Evolutionary conservation across 179 eudicot species (phyloP), one percentile per base, ranked within the genome.

Genomic region (Gypsophila paniculata): DNA sequence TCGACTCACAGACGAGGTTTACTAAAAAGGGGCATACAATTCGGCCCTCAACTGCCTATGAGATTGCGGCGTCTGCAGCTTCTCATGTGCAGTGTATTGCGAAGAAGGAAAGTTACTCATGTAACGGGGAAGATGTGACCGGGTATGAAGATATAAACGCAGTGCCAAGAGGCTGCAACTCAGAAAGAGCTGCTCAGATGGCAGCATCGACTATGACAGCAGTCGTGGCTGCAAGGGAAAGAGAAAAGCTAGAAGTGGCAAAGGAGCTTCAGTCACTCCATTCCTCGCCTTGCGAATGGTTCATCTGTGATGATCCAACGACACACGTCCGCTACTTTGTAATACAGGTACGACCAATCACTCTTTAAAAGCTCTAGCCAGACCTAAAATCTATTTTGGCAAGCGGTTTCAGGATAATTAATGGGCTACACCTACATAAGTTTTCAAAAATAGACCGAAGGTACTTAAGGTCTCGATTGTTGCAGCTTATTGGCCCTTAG

Each of bases 61-160:
- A 89, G 76, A 88, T 91, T 17, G 99, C 96, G 0, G 96, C 87
- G 23, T 84, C 97, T 11, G 98, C 98, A 46, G 97, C 96, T 18
- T 82, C 90, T 57, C 89, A 82, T 65, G 84, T 88, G 54, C 89
- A 84, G 32, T 83, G 85, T n/a, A 74, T 54, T 11, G 83, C 90
- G 17, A 80, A 83, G 19, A 83, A 69, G 5, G 62, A 65, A 22
- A 69, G 34, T 4, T 58, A 68, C 54, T 11, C 70, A 19, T 39
- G 70, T 36, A 49, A 15, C 22, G 51, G 71, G 14, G 79, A 61
- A 64, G 63, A 38, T 34, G 22, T 42, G 6, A 5, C 7, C 9
- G 5, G 19, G n/a, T 29, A 70, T 2, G 34, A 44, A 2, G 80
- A 65, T 5, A 23, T n/a, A n/a, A n/a, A n/a, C n/a, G n/a, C n/a